phyloP scores from a whole-genome alignment of 2,329 filamentous ascomycete genomes.

The Periconia sp. region DNA sequence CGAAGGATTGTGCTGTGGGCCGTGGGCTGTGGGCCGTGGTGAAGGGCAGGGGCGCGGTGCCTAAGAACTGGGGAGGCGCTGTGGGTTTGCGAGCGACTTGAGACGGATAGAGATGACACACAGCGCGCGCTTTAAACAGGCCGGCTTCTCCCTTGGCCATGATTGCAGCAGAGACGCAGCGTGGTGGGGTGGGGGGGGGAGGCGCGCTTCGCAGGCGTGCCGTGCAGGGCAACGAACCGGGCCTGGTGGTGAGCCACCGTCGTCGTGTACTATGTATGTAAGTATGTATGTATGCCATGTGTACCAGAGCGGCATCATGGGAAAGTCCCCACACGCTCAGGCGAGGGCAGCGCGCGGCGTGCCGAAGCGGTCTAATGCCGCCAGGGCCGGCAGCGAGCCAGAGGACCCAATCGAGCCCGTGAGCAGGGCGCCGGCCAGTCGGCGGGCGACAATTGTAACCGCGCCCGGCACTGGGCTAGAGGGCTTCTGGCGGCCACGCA shows the following conservation, averaged over 20 bases:
- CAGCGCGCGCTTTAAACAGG: conserved; percentile 32
- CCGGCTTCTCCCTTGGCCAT: conserved; percentile 30
- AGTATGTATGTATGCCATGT: no score
- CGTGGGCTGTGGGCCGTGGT: conserved; percentile 19
- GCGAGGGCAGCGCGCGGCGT: conserved; percentile 19
- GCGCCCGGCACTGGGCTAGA: conserved; percentile 8
- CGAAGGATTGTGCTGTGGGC: conserved; percentile 33
- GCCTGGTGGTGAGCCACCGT: no score
- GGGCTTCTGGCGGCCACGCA: conserved; percentile 1
- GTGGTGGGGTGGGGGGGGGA: conserved; percentile 10
- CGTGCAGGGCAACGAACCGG: no score
- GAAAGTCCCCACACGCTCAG: no score
- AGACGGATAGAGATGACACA: conserved; percentile 33
- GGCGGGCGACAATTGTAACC: conserved; percentile 1
- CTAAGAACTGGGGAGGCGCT: conserved; percentile 15
- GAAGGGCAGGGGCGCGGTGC: conserved; percentile 13
- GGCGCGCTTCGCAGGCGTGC: no score
- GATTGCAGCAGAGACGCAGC: conserved; percentile 9
- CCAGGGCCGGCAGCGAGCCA: conserved; percentile 14
- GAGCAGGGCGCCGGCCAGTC: no score
- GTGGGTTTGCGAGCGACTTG: conserved; percentile 28
- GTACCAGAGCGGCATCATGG: no score
- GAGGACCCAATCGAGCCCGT: neutral
- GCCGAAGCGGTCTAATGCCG: conserved; percentile 34
- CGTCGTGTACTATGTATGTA: no score